These are phyloP conservation scores for Patellifolia procumbens DNA, from an alignment of 179 eudicot genomes.

Conservation along the genomic window DNA sequence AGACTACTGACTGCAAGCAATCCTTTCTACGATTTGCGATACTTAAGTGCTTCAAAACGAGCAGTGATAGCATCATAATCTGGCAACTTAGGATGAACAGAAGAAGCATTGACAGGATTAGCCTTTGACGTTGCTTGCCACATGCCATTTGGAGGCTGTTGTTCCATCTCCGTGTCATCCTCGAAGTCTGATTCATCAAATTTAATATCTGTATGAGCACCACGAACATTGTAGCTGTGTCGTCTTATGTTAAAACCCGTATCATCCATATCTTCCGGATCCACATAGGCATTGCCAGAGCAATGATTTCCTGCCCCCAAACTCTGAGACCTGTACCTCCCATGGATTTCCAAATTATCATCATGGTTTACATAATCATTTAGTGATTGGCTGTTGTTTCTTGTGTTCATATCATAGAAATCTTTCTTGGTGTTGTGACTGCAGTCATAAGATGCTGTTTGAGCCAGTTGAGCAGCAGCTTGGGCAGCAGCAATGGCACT, in stretches of 20 bases:
- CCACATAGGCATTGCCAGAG: conserved; percentile 23
- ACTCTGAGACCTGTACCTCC: conserved; percentile 35
- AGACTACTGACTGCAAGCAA: neutral
- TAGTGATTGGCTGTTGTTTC: conserved; percentile 11
- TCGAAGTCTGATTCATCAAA: conserved; percentile 85
- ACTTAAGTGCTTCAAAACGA: conserved; percentile 84
- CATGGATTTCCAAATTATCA: conserved; percentile 23
- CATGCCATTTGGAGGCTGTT: conserved; percentile 33
- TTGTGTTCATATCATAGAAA: conserved; percentile 14
- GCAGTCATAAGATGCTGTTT: conserved; percentile 27
- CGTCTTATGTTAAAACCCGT: conserved; percentile 45
- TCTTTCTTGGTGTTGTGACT: too few relatives aligned
- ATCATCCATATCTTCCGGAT: conserved; percentile 19
- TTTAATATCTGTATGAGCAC: conserved; percentile 47
- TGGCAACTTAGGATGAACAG: conserved; percentile 82
- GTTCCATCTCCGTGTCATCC: conserved; percentile 54
- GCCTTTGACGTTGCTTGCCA: conserved; percentile 31
- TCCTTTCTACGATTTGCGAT: conserved; percentile 37
- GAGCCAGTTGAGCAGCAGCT: conserved; percentile 79
- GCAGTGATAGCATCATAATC: conserved; percentile 83
- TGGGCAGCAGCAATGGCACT: conserved; percentile 79
- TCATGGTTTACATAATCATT: conserved; percentile 11
- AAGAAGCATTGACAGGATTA: conserved; percentile 30
- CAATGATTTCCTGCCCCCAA: conserved; percentile 26
- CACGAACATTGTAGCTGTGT: conserved; percentile 54